Conservation (phyloP, 257 asterid genomes). For the Buddleja alternifolia region DNA sequence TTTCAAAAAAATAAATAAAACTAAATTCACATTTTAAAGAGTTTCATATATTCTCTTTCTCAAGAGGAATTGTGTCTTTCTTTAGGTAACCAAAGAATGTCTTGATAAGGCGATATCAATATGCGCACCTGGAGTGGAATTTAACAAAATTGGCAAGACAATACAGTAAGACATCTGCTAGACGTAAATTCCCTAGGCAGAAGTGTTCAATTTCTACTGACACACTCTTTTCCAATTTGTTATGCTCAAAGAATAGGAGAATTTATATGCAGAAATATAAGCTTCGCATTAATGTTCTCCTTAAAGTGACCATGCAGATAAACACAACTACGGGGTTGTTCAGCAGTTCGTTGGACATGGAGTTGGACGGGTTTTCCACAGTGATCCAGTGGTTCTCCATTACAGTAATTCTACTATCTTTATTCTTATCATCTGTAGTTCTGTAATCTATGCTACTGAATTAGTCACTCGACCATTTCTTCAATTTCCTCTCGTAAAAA, state of each 20-base stretch:
- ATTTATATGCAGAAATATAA: conserved; percentile 19
- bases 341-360: conserved; percentile 97
- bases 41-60: conserved; percentile 18
- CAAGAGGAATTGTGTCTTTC: conserved; percentile 21
- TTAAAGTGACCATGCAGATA: conserved; percentile 87
- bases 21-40: background rate
- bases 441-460: conserved; percentile 8
- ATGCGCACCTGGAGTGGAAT: conserved; percentile 91
- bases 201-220: conserved; percentile 8
- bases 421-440: conserved; percentile 8
- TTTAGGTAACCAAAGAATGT: conserved; percentile 87
- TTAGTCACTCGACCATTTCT: background rate
- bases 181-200: conserved; percentile 6
- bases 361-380: conserved; percentile 88
- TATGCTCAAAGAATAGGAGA: conserved; percentile 3
- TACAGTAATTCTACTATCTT: conserved; percentile 57
- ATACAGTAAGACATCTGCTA: conserved; percentile 76
- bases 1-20: no score
- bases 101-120: conserved; percentile 83
- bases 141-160: conserved; percentile 76
- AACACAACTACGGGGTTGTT: conserved; percentile 80
- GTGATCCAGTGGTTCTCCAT: conserved; percentile 89
- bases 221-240: background rate
- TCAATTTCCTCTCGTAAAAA: conserved; percentile 13
- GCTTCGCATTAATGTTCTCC: conserved; percentile 37